Conservation (phyloP, 1,139 yeast species). For the Diutina pseudorugosa region DNA sequence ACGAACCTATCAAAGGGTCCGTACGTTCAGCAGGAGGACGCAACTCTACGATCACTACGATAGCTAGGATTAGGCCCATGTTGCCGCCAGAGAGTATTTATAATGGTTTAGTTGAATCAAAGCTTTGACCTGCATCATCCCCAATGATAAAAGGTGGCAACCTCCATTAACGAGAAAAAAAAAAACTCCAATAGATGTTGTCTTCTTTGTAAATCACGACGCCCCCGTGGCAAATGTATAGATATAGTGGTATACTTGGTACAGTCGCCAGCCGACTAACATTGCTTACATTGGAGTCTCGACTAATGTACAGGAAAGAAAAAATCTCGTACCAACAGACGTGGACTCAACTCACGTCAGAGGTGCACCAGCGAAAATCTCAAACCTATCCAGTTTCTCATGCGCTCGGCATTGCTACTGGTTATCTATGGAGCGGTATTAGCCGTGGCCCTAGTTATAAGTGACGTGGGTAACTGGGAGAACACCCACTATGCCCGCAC, state of each 20-base stretch:
- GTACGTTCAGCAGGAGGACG: neutral
- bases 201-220: neutral
- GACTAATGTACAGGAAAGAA: neutral
- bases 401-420: neutral
- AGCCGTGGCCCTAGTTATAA: neutral
- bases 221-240: neutral
- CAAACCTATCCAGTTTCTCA: neutral
- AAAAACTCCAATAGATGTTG: neutral
- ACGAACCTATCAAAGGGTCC: neutral
- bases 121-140: no score
- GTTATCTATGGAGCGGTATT: neutral
- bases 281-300: neutral
- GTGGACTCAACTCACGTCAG: neutral
- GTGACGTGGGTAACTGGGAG: slow-evolving; percentile 23
- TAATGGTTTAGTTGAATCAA: no score
- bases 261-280: neutral
- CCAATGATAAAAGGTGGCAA: no score
- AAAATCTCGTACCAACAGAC: neutral
- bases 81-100: no score
- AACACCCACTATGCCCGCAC: slow-evolving; percentile 33
- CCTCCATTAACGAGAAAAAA: no score
- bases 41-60: neutral
- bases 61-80: no score
- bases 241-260: no score
- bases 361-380: neutral